Evolutionary conservation across 169 alveolate genomes (phyloP), one percentile per base, ranked within the genome.

Genomic region (Plasmodium fragile): DNA sequence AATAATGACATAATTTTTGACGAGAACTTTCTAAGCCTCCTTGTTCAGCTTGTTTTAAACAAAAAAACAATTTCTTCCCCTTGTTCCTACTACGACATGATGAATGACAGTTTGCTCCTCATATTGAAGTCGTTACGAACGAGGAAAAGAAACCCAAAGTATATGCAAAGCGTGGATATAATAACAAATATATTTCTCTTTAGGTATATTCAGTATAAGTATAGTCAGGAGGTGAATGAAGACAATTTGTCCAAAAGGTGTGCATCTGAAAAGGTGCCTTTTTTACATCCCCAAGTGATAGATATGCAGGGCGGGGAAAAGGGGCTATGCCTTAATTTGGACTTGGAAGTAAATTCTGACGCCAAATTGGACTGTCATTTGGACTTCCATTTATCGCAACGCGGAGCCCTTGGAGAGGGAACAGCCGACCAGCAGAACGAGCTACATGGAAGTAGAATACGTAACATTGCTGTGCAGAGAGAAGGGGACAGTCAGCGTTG

Each of bases 171-270:
- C 65, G 53, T 85, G 43, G 83, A 85, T 0, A 25, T 75, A 77
- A 85, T 85, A 52, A 85, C 93, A 75, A 85, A 85, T 69, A 75
- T 85, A 34, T 73, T 85, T 52, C 77, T 85, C 6, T 85, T 55
- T 11, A 85, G 93, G 80, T 85, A 85, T 34, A 85, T 85, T 73
- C 93, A 85, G 10, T 75, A 73, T 43, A 85, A 43, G 53, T 59
- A 83, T 43, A 25, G 49, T 13, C 65, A 55, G 3, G 16, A 83
- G n/a, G 39, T n/a, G 53, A n/a, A 28, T 43, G 53, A 10, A 16
- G 71, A n/a, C 28, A 32, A 83, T 16, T 81, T 70, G 69, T 49
- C 45, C 72, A 41, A 83, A 83, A 28, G 81, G 53, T 22, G 81
- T 22, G 36, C 75, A 18, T 65, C 75, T 22, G 75, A 65, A 65